Percentiles rank a stretch among this genome's conserved stretches.
phyloP scores from a whole-genome alignment of 139 green algal genomes.

The Micromonas pusilla region DNA sequence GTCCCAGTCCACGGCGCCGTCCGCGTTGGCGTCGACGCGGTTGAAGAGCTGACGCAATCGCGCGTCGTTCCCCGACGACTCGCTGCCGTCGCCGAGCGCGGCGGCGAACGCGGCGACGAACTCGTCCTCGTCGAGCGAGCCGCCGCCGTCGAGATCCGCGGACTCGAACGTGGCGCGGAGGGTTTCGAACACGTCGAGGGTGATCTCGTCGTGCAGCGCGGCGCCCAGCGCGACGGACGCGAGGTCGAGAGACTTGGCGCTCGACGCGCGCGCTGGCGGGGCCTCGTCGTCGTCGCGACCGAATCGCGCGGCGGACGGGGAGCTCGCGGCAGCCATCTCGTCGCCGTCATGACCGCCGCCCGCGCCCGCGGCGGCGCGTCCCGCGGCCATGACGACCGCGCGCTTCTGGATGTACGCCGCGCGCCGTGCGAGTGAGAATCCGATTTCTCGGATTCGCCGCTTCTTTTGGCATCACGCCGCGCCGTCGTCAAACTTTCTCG shows the following conservation, averaged over 20 bases:
- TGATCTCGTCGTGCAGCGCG: neutral
- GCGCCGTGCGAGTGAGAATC: too few relatives aligned
- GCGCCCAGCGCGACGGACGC: neutral
- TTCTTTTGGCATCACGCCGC: too few relatives aligned
- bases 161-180: conserved; percentile 50
- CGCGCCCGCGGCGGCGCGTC: too few relatives aligned
- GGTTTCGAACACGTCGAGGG: conserved; percentile 39
- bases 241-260: too few relatives aligned
- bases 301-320: neutral
- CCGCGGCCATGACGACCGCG: too few relatives aligned
- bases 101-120: conserved; percentile 50
- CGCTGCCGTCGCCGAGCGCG: neutral
- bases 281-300: neutral
- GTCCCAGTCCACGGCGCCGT: conserved; percentile 66
- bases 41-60: conserved; percentile 33
- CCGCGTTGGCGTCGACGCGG: conserved; percentile 62
- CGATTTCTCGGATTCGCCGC: too few relatives aligned
- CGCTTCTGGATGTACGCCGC: too few relatives aligned
- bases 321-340: neutral
- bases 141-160: conserved; percentile 48
- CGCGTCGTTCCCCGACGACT: neutral
- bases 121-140: conserved; percentile 50
- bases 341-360: neutral
- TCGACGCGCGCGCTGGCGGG: neutral
- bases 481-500: too few relatives aligned